Evolutionary conservation across 805 yeast genomes (phyloP).

Genomic region (Alloascoidea africana): DNA sequence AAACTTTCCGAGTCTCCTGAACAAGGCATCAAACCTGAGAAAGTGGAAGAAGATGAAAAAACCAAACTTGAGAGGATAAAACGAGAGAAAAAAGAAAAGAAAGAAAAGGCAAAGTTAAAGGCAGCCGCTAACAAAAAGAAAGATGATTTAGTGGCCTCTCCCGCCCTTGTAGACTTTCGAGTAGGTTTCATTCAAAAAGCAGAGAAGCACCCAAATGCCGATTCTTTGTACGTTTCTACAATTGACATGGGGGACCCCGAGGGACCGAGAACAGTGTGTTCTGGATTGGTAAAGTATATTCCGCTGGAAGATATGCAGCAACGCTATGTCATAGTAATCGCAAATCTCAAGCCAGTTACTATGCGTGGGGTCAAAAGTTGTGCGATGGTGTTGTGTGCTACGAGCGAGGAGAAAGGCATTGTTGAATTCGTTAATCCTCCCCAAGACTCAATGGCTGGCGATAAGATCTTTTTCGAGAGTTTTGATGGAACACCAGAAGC

Average conservation of each 20-base stretch:
- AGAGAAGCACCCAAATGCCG: constrained; percentile 95
- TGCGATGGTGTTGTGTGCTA: constrained; percentile 94
- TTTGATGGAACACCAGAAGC: constrained; percentile 81
- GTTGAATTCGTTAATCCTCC: constrained; percentile 97
- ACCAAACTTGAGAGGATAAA: constrained; percentile 15
- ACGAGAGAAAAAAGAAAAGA: constrained; percentile 33
- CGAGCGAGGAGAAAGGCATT: constrained; percentile 33
- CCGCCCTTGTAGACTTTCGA: constrained; percentile 80
- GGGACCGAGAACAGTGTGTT: constrained; percentile 96
- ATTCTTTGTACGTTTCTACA: constrained; percentile 88
- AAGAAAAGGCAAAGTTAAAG: constrained; percentile 28
- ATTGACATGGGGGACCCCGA: constrained; percentile 93
- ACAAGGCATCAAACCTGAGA: constrained; percentile 7
- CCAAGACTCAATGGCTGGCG: constrained; percentile 85
- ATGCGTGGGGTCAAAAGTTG: constrained; percentile 95
- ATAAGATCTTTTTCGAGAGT: constrained; percentile 88
- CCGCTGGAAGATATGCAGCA: constrained; percentile 93
- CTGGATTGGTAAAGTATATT: constrained; percentile 84
- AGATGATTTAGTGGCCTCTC: constrained; percentile 41
- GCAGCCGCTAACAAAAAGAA: constrained; percentile 22
- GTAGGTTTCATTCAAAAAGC: constrained; percentile 97
- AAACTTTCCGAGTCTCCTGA: constrained; percentile 14
- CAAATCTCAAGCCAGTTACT: constrained; percentile 92
- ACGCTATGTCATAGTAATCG: constrained; percentile 79
- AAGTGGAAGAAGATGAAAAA: constrained; percentile 15